Percentiles rank a stretch among this genome's conserved stretches.
Conservation (phyloP, 805 yeast species). For the Clavispora phyllophila region DNA sequence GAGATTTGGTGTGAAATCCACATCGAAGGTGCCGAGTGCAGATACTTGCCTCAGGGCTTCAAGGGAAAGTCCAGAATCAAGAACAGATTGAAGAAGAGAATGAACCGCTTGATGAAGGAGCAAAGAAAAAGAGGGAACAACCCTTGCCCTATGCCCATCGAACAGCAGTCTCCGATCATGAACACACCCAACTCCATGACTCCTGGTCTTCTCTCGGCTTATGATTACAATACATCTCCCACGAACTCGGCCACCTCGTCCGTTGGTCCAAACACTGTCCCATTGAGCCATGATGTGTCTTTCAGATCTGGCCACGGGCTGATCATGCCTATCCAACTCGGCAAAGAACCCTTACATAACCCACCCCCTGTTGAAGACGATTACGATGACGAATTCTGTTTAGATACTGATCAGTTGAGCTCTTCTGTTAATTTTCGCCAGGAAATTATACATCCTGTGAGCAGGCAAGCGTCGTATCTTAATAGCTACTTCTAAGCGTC, state of each 20-base stretch:
- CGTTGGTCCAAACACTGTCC: constrained; percentile 3
- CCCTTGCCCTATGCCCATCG: constrained; percentile 1
- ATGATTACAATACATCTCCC: constrained; percentile 14
- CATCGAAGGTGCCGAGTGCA: constrained; percentile 47
- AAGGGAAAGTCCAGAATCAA: constrained; percentile 41
- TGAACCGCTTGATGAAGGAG: constrained; percentile 19
- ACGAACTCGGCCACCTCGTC: constrained; percentile 12
- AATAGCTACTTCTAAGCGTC: not conserved
- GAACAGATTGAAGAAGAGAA: constrained; percentile 36
- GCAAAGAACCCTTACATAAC: not conserved
- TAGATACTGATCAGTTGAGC: constrained; percentile 39
- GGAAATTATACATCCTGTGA: not conserved
- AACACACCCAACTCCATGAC: constrained; percentile 16
- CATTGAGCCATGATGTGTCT: constrained; percentile 6
- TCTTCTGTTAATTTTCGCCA: not conserved
- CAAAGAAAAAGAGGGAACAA: constrained; percentile 7
- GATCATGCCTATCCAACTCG: constrained; percentile 2
- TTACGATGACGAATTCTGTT: constrained; percentile 41
- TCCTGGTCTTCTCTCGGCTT: constrained; percentile 7
- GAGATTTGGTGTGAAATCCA: constrained; percentile 50
- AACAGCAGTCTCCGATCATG: constrained; percentile 10
- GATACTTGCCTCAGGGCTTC: constrained; percentile 38
- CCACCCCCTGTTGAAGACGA: constrained; percentile 18
- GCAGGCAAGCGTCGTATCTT: not conserved
- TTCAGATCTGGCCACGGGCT: constrained; percentile 3